Conservation (phyloP, 768 basidiomycete genomes). For the Mrakia frigida region DNA sequence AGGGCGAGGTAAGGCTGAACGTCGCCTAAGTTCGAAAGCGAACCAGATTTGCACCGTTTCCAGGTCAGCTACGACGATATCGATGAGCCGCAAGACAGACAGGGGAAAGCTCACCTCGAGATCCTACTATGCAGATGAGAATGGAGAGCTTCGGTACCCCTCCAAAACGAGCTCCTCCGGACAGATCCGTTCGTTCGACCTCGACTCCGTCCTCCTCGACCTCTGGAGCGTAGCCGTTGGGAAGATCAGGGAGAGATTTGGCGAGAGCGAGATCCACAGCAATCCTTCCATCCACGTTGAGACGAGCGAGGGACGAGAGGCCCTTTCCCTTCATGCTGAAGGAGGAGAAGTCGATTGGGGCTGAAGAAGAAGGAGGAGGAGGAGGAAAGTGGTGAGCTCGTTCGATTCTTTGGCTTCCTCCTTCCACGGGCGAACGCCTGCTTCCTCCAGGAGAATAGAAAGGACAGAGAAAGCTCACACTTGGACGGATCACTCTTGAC, state of each 20-base stretch:
- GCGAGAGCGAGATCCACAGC: conserved; percentile 45
- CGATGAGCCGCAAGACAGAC: background rate
- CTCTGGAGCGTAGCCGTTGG: conserved; percentile 42
- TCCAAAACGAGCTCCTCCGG: conserved; percentile 9
- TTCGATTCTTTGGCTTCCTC: background rate
- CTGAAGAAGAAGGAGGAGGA: background rate
- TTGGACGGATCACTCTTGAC: background rate
- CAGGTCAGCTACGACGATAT: background rate
- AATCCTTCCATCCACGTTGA: conserved; percentile 17
- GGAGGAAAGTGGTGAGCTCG: background rate
- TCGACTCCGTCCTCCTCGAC: conserved; percentile 53
- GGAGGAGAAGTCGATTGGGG: conserved; percentile 9
- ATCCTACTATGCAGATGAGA: conserved; percentile 65
- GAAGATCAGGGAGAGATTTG: conserved; percentile 53
- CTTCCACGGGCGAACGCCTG: background rate
- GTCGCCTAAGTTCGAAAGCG: conserved; percentile 47
- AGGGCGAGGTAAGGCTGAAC: conserved; percentile 64
- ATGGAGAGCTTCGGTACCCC: conserved; percentile 50
- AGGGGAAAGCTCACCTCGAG: conserved; percentile 45
- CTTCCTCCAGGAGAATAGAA: background rate
- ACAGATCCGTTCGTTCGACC: conserved; percentile 41
- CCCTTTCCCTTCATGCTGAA: conserved; percentile 3
- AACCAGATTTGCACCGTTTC: background rate
- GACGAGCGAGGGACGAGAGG: conserved; percentile 14
- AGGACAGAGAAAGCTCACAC: background rate